Conservation (phyloP, 305 asterid species). For the Plantago rigida region DNA sequence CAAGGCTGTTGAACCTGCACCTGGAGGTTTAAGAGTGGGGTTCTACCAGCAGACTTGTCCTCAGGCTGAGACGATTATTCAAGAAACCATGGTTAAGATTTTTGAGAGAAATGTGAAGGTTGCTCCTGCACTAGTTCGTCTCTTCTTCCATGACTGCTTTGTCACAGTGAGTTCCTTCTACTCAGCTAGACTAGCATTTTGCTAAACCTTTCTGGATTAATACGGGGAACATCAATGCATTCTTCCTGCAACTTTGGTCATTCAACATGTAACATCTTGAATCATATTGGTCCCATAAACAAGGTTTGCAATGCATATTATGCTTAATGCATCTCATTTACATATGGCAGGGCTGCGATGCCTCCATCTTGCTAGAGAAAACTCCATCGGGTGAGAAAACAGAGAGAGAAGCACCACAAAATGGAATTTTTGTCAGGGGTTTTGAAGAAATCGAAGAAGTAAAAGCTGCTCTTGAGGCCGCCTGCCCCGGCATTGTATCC, state of each 20-base stretch:
- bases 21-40: conserved; percentile 27
- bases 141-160: conserved; percentile 54
- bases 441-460: conserved; percentile 35
- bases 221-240: not conserved
- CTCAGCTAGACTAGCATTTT: conserved; percentile 1
- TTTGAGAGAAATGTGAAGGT: conserved; percentile 34
- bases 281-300: too few species aligned
- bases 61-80: conserved; percentile 38
- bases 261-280: too few species aligned
- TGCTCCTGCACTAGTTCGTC: conserved; percentile 47
- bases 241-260: not conserved
- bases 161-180: conserved; percentile 34
- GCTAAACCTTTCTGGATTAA: not conserved
- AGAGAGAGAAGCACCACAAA: conserved; percentile 43
- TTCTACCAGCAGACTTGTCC: conserved; percentile 49
- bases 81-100: conserved; percentile 27
- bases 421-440: conserved; percentile 42
- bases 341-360: conserved; percentile 53
- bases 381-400: conserved; percentile 39
- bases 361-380: conserved; percentile 44
- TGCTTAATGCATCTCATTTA: not conserved
- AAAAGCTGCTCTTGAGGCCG: conserved; percentile 39
- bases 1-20: not conserved
- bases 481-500: conserved; percentile 53
- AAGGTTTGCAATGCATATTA: not conserved